Base-by-base conservation (phyloP, 1,284 basidiomycete species). In the Irpex lacteus region DNA sequence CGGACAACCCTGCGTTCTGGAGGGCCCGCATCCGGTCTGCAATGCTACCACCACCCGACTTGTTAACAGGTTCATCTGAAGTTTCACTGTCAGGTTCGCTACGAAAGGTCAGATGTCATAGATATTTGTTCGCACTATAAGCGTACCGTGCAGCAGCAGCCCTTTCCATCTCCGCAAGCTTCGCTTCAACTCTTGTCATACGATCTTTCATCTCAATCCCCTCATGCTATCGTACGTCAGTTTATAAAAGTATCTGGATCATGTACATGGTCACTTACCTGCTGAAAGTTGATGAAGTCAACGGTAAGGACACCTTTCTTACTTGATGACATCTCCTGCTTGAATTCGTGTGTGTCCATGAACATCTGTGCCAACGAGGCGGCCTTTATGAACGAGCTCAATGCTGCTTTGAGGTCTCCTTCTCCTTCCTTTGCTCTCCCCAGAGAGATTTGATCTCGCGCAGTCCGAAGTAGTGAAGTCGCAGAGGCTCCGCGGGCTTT, bases 1-100 rank as follows among this genome's bases (percentile, higher is more conserved):
- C 80, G 2, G 79, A 77, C 59, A 92, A 71, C 4, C 90, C 90
- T 60, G 83, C 85, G 67, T 83, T 83, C 72, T 88, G 82, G n/a
- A 92, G 75, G n/a, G 87, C 84, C 66, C 81, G 83, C 72, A 91
- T 80, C 60, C 90, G 86, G 77, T 91, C 91, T 52, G 88, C 87
- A 65, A 92, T 90, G 59, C 82, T 85, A 5, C 78, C 81, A 36
- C 54, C 54, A n/a, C 82, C 81, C 1, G 81, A 69, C 66, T 78
- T 81, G 63, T 68, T 79, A 52, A 78, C 76, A 4, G 76, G 68
- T 19, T 74, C 78, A 62, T 77, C 74, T 26, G 54, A 4, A 7
- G 56, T 60, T 15, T 55, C 58, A 37, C 60, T 15, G 5, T 63
- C 60, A 44, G 63, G 47, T 47, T 66, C 59, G 26, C 63, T 69